Evolutionary conservation across 768 basidiomycete genomes (phyloP).

Genomic region (Agrocybe chaxingu): DNA sequence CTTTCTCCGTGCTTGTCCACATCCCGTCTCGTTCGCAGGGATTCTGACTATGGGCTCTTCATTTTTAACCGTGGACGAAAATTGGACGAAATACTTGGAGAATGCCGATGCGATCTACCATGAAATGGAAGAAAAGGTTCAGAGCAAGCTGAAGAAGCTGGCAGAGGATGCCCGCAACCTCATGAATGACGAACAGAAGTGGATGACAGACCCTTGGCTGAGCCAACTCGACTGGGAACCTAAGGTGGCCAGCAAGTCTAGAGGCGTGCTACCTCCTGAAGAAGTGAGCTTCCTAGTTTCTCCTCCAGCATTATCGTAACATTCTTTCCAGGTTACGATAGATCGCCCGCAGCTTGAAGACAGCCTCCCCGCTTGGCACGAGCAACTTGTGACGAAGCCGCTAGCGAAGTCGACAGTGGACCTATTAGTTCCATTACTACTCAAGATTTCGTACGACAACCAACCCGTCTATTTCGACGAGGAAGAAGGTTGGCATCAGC

Average conservation of each 20-base stretch:
- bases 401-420: conserved; percentile 39
- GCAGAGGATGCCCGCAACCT: conserved; percentile 66
- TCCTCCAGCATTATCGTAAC: not conserved
- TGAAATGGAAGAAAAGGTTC: conserved; percentile 72
- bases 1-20: conserved; percentile 82
- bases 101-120: conserved; percentile 74
- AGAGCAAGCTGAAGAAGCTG: conserved; percentile 66
- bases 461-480: conserved; percentile 53
- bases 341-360: not conserved
- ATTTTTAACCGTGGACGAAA: conserved; percentile 86
- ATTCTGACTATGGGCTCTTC: conserved; percentile 89
- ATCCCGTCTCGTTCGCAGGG: conserved; percentile 91
- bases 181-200: conserved; percentile 44
- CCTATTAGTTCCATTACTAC: conserved; percentile 63
- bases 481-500: conserved; percentile 68
- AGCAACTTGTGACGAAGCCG: conserved; percentile 41
- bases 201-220: conserved; percentile 80
- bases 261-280: conserved; percentile 44
- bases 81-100: conserved; percentile 82
- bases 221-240: conserved; percentile 95
- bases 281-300: conserved; percentile 11
- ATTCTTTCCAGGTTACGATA: not conserved
- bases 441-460: conserved; percentile 59
- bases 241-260: conserved; percentile 68
- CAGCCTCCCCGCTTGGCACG: conserved; percentile 56